Evolutionary conservation across 371 early-diverging fungal species (phyloP).

Genomic region (Rhizopus delemar): DNA sequence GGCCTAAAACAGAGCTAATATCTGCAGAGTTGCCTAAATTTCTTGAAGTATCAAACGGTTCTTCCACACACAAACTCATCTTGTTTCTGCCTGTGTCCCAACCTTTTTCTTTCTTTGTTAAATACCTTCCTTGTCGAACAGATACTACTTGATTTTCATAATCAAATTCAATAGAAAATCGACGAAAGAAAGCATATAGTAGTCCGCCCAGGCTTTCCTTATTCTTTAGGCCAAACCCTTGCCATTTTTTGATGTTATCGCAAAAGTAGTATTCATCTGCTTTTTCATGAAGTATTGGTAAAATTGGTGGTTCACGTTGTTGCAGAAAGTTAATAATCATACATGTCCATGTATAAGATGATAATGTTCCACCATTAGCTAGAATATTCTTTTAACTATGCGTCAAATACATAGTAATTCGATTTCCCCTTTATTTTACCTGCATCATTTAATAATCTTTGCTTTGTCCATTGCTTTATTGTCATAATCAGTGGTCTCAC

Average conservation of each 20-base stretch:
- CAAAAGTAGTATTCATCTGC: conserved; percentile 60
- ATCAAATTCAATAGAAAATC: conserved; percentile 79
- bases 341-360: conserved; percentile 92
- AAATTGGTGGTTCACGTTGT: conserved; percentile 83
- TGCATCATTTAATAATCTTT: conserved; percentile 72
- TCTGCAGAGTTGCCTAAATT: conserved; percentile 94
- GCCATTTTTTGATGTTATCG: conserved; percentile 61
- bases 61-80: conserved; percentile 83
- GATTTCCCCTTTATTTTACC: conserved; percentile 31
- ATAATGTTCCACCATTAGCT: conserved; percentile 90
- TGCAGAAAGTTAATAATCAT: conserved; percentile 89
- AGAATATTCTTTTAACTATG: conserved; percentile 5
- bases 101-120: conserved; percentile 79
- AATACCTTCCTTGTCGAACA: conserved; percentile 71
- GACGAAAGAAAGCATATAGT: conserved; percentile 83
- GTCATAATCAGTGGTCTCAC: conserved; percentile 75
- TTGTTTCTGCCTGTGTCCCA: conserved; percentile 65
- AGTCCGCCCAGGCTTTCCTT: conserved; percentile 77
- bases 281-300: conserved; percentile 74
- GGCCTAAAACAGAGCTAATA: conserved; percentile 69
- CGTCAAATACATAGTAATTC: not conserved
- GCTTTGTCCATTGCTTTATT: conserved; percentile 85
- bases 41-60: conserved; percentile 81
- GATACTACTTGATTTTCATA: conserved; percentile 79
- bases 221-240: conserved; percentile 71